Percentiles rank a stretch among this genome's conserved stretches.
Conservation (phyloP, 257 asterid species). For the Solanum etuberosum region DNA sequence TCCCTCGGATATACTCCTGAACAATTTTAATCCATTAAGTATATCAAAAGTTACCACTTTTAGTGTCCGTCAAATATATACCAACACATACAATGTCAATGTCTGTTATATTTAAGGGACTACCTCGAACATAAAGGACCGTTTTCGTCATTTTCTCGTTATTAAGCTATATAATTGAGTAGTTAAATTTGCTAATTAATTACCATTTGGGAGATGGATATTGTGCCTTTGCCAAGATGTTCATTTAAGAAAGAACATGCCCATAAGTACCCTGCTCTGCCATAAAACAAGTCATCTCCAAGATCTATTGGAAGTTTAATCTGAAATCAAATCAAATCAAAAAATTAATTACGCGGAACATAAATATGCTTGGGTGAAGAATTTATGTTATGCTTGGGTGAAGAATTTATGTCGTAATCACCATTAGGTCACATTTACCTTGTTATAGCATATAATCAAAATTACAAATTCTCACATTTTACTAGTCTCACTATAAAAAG, state of each 20-base stretch:
- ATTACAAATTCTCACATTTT: not conserved
- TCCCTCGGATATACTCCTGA: not conserved
- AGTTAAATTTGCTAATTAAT: not conserved
- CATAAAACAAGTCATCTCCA: slow-evolving; percentile 59
- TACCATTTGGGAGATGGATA: slow-evolving; percentile 58
- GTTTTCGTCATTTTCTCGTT: not conserved
- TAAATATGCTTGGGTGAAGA: not conserved
- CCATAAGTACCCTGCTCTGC: slow-evolving; percentile 83
- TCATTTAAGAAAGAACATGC: slow-evolving; percentile 66
- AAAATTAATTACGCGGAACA: not conserved
- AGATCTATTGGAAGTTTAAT: slow-evolving; percentile 53
- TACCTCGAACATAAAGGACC: not conserved
- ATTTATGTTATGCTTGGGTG: too few species aligned
- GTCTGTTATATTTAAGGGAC: not conserved
- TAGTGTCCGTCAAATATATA: not conserved
- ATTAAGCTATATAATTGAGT: not conserved
- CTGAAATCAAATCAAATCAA: slow-evolving; percentile 8
- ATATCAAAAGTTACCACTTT: not conserved
- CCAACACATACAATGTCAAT: not conserved
- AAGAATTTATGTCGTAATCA: not conserved
- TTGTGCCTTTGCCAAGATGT: slow-evolving; percentile 37
- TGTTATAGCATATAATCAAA: not conserved
- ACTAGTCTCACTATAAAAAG: not conserved
- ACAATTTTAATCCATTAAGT: not conserved
- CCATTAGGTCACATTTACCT: not conserved